phyloP scores from a whole-genome alignment of 202 grass and related monocot genomes.

The Carex sylvatica region DNA sequence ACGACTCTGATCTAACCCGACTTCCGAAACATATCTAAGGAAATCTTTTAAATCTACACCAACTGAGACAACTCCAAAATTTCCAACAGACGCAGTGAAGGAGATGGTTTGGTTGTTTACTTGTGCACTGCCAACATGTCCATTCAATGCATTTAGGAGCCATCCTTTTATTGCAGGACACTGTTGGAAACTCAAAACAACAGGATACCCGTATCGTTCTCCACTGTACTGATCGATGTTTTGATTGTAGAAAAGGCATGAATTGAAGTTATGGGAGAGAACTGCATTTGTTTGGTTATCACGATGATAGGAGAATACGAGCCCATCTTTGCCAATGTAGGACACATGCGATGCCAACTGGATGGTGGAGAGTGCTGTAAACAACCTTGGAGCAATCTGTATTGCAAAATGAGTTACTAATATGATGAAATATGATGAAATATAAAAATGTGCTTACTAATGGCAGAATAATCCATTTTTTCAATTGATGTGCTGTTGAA shows the following conservation, averaged over 20 bases:
- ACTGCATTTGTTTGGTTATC: neutral
- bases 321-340: constrained; percentile 38
- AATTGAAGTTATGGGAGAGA: constrained; percentile 8
- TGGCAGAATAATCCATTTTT: constrained; percentile 2
- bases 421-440: no score
- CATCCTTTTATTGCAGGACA: neutral
- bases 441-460: constrained; percentile 20
- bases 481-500: neutral
- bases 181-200: constrained; percentile 5
- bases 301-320: constrained; percentile 49
- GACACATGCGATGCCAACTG: constrained; percentile 42
- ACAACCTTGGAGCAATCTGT: constrained; percentile 39
- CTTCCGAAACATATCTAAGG: neutral
- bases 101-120: constrained; percentile 36
- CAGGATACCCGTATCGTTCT: neutral
- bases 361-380: constrained; percentile 29
- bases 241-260: constrained; percentile 42
- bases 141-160: constrained; percentile 25
- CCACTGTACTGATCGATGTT: constrained; percentile 33
- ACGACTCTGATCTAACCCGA: constrained; percentile 10
- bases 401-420: neutral
- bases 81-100: constrained; percentile 33
- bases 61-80: constrained; percentile 37
- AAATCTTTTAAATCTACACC: constrained; percentile 38
- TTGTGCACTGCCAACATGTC: constrained; percentile 26